Evolutionary conservation across 805 yeast species (phyloP), one percentile per base, ranked within the genome.

Genomic region (Candida hungchunana): DNA sequence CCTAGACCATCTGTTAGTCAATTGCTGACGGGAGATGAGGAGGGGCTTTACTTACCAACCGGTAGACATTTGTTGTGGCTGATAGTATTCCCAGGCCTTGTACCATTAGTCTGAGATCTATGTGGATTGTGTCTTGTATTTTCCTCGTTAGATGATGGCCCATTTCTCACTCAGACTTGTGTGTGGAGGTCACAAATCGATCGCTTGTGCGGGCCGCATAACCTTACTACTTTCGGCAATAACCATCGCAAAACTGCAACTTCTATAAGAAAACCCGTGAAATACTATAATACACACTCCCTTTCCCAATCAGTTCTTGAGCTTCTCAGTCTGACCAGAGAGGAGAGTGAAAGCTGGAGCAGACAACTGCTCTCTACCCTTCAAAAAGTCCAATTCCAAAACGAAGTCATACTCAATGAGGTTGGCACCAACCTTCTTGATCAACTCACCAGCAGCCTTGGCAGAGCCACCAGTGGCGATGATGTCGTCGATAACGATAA

Each of bases 381-480:
- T 82, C 59, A 93, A 76, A 76, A 90, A 93, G 56, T 86, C 90
- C 55, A 93, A 78, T 67, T 93, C 98, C 85, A 93, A 78, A 30
- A 93, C 86, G 57, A 93, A 93, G 46, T 82, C 67, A 61, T 78
- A 93, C 64, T 88, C 95, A 34, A 81, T 59, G 36, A 89, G 73
- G 41, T 80, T 73, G 43, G 81, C 96, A 38, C 79, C 78, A 43
- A 79, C 70, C 60, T 73, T 65, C 48, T 58, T 56, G 34, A 87
- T 82, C 47, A 93, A 73, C 55, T 86, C 82, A 41, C 95, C 97
- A 27, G 97, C 97, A 41, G 94, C 96, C 37, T 67, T 64, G 18
- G 98, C 98, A 50, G 95, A 82, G 26, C 99, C 99, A 44, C 97
- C 97, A 25, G 98, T 93, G 32, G 98, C 98, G 59, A 93, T 82